Base-by-base conservation (phyloP, 352 stramenopile genomes). In the Globisporangium rhizosaccharum region DNA sequence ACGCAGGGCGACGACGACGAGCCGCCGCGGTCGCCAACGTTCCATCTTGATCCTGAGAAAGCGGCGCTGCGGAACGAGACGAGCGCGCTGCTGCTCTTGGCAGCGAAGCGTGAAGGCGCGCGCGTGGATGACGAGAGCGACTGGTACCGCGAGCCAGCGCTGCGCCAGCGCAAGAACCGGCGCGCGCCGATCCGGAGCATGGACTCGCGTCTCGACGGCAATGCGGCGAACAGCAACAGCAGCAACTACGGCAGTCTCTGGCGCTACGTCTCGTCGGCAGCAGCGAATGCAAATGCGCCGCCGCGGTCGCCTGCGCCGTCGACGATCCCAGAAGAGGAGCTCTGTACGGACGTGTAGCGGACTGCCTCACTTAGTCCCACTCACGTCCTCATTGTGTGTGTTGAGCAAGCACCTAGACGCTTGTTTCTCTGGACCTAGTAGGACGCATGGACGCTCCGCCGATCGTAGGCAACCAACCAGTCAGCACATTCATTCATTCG, bases 131-230 rank as follows among this genome's bases (percentile, higher is more conserved):
- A 86, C 33, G 82, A 83, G 53, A 89, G 78, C 62, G 80, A 92
- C 48, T 50, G 83, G 55, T 92, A 92, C 55, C 76, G 82, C 48
- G 82, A 88, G 42, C 82, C 82, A 37, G 80, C 82, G 23, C 68
- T 92, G 33, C 78, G 82, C 18, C 56, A 61, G 25, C 60, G 53
- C 53, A 66, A 66, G 39, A 67, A 72, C 47, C 58, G 17, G 15
- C 59, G 48, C 28, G 30, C 41, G 41, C 41, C 44, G 25, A 57
- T 62, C 20, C 47, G 36, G 18, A 56, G 48, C 42, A 33, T 59
- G 17, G 61, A 67, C 41, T 58, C 56, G 39, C 39, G 56, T 20
- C 41, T 59, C 49, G 53, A 45, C 11, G 30, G 48, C 18, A 45
- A n/a, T 45, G 39, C 39, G 11, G 39, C 39, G 1, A 20, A 10